phyloP scores from a whole-genome alignment of 768 basidiomycete species.

The Russula griseocarnosa region DNA sequence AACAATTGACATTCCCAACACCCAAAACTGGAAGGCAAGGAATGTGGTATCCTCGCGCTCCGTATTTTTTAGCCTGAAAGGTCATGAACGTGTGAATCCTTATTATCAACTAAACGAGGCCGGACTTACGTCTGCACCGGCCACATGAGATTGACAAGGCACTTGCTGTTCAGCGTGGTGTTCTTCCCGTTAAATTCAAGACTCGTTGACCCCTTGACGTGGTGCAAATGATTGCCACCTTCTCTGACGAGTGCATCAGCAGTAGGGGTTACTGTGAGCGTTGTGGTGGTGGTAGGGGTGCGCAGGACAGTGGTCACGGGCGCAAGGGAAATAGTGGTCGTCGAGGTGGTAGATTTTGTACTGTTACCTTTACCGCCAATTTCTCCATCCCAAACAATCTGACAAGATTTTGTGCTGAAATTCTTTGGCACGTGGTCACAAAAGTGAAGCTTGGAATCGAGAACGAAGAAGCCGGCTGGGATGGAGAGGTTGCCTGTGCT shows the following conservation, averaged over 20 bases:
- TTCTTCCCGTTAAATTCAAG: constrained; percentile 36
- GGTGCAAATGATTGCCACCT: not conserved
- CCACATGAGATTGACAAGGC: constrained; percentile 64
- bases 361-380: not conserved
- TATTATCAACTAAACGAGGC: constrained; percentile 16
- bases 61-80: constrained; percentile 57
- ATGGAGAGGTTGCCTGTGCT: constrained; percentile 46
- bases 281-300: not conserved
- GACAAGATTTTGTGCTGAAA: constrained; percentile 40
- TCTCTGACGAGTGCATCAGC: not conserved
- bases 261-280: constrained; percentile 2
- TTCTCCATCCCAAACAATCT: constrained; percentile 53
- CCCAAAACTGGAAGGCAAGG: constrained; percentile 77
- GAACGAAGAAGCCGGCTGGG: constrained; percentile 48
- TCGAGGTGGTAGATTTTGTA: no score
- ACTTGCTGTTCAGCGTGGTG: constrained; percentile 43
- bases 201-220: constrained; percentile 29
- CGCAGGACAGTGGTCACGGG: not conserved
- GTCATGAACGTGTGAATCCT: not conserved
- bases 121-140: constrained; percentile 58
- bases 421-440: constrained; percentile 51
- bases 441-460: constrained; percentile 49
- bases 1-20: constrained; percentile 70
- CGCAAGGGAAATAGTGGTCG: not conserved
- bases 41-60: constrained; percentile 76